Evolutionary conservation across 2,329 filamentous ascomycete species (phyloP), one percentile per base, ranked within the genome.

Genomic region (Colletotrichum sp.): DNA sequence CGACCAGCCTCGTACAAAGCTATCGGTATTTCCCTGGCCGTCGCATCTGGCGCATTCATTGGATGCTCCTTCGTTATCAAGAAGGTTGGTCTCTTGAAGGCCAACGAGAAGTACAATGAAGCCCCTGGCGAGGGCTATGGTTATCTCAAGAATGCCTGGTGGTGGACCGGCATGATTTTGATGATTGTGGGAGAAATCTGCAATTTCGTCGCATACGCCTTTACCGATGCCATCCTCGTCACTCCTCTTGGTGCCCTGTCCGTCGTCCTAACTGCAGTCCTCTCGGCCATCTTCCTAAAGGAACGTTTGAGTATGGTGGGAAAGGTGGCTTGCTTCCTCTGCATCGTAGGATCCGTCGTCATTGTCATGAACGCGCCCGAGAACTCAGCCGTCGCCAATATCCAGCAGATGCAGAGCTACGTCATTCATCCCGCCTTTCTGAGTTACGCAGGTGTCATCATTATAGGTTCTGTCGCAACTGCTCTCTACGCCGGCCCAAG

Each of bases 141-240:
- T 77, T 99, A 99, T 84, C 92, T 99, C 80, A 98, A 98, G 87
- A 99, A 99, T 82, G 89, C 89, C 24, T 98, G 91, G 88, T 99
- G 97, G 97, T 99, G 97, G 97, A 85, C 88, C 2, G 97, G 97
- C 80, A 99, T 99, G 97, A 96, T 89, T 0, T 90, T 99, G 75
- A 99, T 99, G 97, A 98, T 99, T 80, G 81, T 99, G 59, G 97
- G 97, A 80, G 97, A 99, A 85, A 92, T 98, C 72, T 98, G 95
- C 91, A 99, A 99, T 86, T 98, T 99, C 84, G 95, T 96, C 83
- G 97, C 97, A 70, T 99, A 99, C 83, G 95, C 96, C 72, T 99
- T 99, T 81, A 97, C 97, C 77, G 97, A 99, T 84, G 96, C 96
- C 76, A 98, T 99, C 80, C 88, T 99, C 78, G 96, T 99, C 71